Evolutionary conservation across 2,329 filamentous ascomycete species (phyloP).

Genomic region (Aschersonia sp.): DNA sequence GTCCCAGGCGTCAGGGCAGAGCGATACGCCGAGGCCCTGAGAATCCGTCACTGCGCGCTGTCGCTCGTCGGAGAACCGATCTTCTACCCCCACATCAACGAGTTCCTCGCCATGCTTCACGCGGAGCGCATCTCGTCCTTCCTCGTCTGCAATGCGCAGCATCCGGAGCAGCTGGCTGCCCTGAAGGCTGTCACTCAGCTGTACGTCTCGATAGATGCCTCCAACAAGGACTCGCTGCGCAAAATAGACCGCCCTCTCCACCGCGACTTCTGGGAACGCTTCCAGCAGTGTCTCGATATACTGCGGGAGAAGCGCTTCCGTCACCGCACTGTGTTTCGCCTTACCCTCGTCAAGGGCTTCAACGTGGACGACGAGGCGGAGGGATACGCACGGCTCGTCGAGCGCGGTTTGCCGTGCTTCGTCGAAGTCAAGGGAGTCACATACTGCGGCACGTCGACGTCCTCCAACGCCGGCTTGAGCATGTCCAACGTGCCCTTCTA

Average conservation of each 20-base stretch:
- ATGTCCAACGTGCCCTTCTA: constrained; percentile 98
- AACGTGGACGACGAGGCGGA: constrained; percentile 88
- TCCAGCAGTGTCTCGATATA: constrained; percentile 82
- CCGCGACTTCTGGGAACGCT: constrained; percentile 95
- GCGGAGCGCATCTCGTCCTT: constrained; percentile 81
- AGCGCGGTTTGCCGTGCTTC: constrained; percentile 76
- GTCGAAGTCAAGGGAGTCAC: constrained; percentile 95
- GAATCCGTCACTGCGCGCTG: constrained; percentile 84
- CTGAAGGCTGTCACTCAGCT: constrained; percentile 83
- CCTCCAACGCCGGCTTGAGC: constrained; percentile 71
- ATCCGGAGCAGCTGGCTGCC: constrained; percentile 75
- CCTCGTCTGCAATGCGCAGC: constrained; percentile 92
- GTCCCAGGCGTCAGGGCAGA: constrained; percentile 87
- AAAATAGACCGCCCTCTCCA: constrained; percentile 87
- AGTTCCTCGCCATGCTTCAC: constrained; percentile 75
- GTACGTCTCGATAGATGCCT: constrained; percentile 92
- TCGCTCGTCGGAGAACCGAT: constrained; percentile 94
- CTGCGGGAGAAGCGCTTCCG: constrained; percentile 67
- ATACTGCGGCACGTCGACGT: constrained; percentile 84
- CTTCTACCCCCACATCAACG: constrained; percentile 96
- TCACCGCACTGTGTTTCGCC: constrained; percentile 85
- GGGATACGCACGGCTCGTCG: constrained; percentile 81
- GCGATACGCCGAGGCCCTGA: constrained; percentile 83
- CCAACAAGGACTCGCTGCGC: constrained; percentile 73
- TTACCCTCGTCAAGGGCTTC: constrained; percentile 95